These are phyloP conservation scores for Helicocarpus griseus DNA, from an alignment of 2,329 filamentous ascomycete species.

Conservation along the genomic window DNA sequence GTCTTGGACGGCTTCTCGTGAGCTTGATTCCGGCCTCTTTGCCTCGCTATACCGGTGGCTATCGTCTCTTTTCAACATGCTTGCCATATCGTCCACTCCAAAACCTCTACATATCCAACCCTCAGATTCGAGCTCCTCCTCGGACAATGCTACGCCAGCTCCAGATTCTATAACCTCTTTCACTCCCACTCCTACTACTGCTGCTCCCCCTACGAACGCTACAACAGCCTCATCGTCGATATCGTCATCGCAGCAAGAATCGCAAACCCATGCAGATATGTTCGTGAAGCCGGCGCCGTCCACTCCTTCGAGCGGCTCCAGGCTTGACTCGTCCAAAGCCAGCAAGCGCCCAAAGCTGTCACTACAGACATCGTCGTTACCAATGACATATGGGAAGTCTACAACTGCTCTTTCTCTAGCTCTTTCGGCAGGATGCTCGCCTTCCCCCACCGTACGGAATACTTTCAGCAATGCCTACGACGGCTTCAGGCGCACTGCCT, in stretches of 20 bases:
- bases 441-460: constrained; percentile 52
- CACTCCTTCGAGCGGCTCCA: not conserved
- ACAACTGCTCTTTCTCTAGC: constrained; percentile 44
- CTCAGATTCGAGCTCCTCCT: not conserved
- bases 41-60: not conserved
- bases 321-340: not conserved
- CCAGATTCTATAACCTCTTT: not conserved
- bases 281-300: not conserved
- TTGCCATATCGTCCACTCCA: constrained; percentile 1
- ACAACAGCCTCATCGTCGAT: not conserved
- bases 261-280: not conserved
- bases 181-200: not conserved
- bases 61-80: constrained; percentile 4
- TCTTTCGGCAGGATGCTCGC: constrained; percentile 38
- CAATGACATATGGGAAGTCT: constrained; percentile 44
- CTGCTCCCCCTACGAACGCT: not conserved
- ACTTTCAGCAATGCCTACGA: constrained; percentile 54
- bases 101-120: constrained; percentile 3
- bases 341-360: constrained; percentile 48
- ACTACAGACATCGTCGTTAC: constrained; percentile 46
- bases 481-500: constrained; percentile 24
- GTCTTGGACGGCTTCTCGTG: not conserved
- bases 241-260: not conserved
- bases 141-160: not conserved
- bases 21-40: not conserved